Percentiles rank a stretch among this genome's conserved stretches.
Evolutionary conservation across 208 protist species (phyloP).

Genomic region (Leishmania major): DNA sequence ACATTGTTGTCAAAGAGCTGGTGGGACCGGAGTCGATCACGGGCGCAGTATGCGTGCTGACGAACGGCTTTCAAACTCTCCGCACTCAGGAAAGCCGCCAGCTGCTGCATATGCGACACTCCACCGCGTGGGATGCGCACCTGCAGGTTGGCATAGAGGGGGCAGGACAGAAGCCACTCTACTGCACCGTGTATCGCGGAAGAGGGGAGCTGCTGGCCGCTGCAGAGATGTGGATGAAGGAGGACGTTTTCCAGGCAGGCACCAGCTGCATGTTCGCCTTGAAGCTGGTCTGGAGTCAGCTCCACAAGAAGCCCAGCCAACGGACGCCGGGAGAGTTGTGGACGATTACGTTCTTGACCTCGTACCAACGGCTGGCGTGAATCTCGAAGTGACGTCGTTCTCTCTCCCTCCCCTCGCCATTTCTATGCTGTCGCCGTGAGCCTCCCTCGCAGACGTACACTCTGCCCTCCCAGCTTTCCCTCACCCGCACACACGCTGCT

Average conservation of each 20-base stretch:
- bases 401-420: background rate
- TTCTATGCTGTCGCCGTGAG: background rate
- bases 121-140: conserved; percentile 68
- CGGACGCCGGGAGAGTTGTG: conserved; percentile 21
- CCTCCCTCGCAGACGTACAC: background rate
- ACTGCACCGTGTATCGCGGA: conserved; percentile 53
- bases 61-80: conserved; percentile 78
- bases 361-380: conserved; percentile 39
- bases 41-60: conserved; percentile 56
- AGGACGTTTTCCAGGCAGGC: conserved; percentile 28
- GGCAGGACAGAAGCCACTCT: conserved; percentile 36
- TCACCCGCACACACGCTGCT: background rate
- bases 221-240: conserved; percentile 39
- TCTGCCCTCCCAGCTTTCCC: background rate
- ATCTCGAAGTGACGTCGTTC: background rate
- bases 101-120: conserved; percentile 34
- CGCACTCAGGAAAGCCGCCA: conserved; percentile 43
- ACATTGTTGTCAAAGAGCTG: conserved; percentile 65
- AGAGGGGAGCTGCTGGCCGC: conserved; percentile 47
- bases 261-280: conserved; percentile 39
- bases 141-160: conserved; percentile 65
- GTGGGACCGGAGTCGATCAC: conserved; percentile 32
- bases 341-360: conserved; percentile 43
- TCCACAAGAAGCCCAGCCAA: conserved; percentile 39
- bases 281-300: conserved; percentile 37